Conservation (phyloP, 352 stramenopile genomes). For the Globisporangium alternatum region DNA sequence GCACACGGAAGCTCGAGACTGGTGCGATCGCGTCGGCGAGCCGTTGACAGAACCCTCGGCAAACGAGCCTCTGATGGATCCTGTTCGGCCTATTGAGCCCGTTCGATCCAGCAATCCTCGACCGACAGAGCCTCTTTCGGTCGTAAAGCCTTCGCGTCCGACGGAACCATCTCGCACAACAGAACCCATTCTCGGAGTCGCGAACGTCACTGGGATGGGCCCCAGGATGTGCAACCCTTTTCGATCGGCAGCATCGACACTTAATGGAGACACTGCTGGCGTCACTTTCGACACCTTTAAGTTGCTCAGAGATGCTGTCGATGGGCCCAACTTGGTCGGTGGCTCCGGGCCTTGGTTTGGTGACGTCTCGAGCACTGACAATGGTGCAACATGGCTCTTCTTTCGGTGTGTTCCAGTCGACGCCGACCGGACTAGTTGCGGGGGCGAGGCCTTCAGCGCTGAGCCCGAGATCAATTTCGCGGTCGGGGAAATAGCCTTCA, state of each 20-base stretch:
- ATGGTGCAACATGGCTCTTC: slow-evolving; percentile 11
- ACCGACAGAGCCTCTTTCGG: neutral
- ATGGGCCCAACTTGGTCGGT: neutral
- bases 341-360: neutral
- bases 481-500: neutral
- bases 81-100: slow-evolving; percentile 6
- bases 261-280: neutral
- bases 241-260: neutral
- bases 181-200: neutral
- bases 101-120: neutral
- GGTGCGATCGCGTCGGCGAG: slow-evolving; percentile 12
- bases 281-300: neutral
- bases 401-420: slow-evolving; percentile 6
- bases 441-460: neutral
- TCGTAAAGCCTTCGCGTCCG: neutral
- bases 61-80: slow-evolving; percentile 5
- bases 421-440: slow-evolving; percentile 4
- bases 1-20: slow-evolving; percentile 26
- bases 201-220: slow-evolving; percentile 7
- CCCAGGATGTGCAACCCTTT: neutral
- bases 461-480: neutral
- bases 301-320: neutral
- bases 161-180: neutral
- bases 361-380: neutral
- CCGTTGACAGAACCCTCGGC: neutral